Evolutionary conservation across 345 rosid genomes (phyloP).

Genomic region (Theobroma cacao): DNA sequence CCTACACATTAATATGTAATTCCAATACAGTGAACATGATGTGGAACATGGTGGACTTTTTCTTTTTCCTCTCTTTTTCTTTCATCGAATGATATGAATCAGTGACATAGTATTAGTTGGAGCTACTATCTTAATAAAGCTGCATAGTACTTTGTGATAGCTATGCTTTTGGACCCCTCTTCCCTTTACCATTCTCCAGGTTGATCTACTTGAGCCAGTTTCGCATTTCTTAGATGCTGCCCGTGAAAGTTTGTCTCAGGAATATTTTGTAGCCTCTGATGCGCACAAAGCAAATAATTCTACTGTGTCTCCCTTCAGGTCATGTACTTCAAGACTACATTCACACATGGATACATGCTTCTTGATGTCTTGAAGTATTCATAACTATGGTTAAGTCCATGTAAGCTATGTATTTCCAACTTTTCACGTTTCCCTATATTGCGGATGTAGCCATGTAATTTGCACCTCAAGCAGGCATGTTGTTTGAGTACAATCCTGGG

Average conservation of each 20-base stretch:
- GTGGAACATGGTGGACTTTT: background rate
- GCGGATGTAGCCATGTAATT: background rate
- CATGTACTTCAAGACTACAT: constrained; percentile 11
- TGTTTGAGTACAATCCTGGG: background rate
- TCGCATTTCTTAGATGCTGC: constrained; percentile 85
- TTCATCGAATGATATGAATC: background rate
- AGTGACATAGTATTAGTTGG: background rate
- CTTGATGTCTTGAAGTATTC: background rate
- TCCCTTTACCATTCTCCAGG: constrained; percentile 35
- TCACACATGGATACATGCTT: background rate
- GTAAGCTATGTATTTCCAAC: background rate
- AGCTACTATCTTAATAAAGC: background rate
- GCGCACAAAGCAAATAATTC: constrained; percentile 62
- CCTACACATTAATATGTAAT: too few relatives aligned
- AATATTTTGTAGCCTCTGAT: constrained; percentile 41
- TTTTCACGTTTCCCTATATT: background rate
- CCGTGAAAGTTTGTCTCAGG: constrained; percentile 60
- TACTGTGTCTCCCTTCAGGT: constrained; percentile 90
- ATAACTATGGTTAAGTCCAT: background rate
- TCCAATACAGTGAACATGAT: too few relatives aligned
- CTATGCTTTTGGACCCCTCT: background rate
- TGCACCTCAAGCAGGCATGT: background rate
- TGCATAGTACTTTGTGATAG: background rate
- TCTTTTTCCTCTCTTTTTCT: background rate
- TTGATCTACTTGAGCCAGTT: constrained; percentile 98